Conservation (phyloP, 2,329 filamentous ascomycete species). For the Chaetomium olivaceum region DNA sequence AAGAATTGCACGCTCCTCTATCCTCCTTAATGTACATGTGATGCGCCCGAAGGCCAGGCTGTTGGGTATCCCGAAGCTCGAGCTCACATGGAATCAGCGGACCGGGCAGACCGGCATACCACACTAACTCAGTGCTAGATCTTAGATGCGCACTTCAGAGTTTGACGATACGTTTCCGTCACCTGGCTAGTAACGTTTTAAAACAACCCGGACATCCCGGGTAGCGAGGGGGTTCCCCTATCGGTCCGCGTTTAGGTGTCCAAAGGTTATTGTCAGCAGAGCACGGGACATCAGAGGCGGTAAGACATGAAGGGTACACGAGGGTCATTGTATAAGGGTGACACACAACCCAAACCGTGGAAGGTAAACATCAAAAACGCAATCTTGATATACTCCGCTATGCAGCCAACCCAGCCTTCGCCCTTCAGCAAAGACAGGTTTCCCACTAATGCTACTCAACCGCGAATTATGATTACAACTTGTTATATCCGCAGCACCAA, state of each 20-base stretch:
- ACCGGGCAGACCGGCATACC: too few relatives aligned
- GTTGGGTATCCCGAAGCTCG: too few relatives aligned
- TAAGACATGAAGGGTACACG: neutral
- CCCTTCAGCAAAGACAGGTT: neutral
- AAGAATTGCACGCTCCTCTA: neutral
- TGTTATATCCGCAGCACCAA: neutral
- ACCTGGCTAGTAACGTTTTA: too few relatives aligned
- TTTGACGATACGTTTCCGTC: too few relatives aligned
- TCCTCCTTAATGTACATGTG: neutral
- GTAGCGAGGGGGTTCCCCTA: too few relatives aligned
- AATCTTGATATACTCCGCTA: neutral
- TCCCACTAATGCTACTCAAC: conserved; percentile 1
- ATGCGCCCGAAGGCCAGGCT: too few relatives aligned
- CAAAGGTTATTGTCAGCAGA: neutral
- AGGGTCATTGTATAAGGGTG: too few relatives aligned
- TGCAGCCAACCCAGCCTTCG: neutral
- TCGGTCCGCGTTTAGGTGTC: too few relatives aligned
- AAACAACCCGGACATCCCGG: neutral
- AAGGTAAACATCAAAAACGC: neutral
- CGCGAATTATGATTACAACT: conserved; percentile 12
- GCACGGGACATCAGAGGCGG: neutral
- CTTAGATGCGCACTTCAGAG: too few relatives aligned
- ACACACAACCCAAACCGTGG: neutral
- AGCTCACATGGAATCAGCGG: too few relatives aligned
- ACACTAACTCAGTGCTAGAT: too few relatives aligned